Evolutionary conservation across 225 moss, liverwort and hornwort genomes (phyloP).

Genomic region (Sphagnum contortum): DNA sequence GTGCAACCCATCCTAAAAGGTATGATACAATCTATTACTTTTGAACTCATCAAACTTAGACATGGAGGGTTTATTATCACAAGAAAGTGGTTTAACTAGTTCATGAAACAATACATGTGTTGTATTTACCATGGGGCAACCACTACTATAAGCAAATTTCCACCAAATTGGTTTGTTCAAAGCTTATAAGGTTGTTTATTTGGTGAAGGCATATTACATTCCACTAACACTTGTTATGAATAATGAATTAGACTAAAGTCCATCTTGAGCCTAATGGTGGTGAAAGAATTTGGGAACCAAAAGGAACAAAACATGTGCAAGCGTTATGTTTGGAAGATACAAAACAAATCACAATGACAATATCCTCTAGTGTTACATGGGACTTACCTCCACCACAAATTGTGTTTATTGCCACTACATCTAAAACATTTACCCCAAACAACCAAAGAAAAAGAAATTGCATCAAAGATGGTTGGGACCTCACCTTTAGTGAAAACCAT

Average conservation of each 20-base stretch:
- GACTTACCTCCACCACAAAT: neutral
- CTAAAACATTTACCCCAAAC: neutral
- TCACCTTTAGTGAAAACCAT: neutral
- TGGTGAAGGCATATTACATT: neutral
- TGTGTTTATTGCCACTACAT: neutral
- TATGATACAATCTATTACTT: neutral
- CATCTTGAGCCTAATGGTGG: neutral
- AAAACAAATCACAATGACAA: neutral
- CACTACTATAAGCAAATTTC: neutral
- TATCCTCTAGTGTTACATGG: neutral
- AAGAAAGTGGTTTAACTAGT: no score
- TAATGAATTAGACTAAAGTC: neutral
- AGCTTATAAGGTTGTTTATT: neutral
- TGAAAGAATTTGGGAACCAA: neutral
- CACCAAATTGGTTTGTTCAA: neutral
- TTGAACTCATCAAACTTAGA: neutral
- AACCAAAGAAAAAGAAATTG: neutral
- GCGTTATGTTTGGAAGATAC: neutral
- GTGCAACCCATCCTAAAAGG: neutral
- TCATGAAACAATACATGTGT: no score
- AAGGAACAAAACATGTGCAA: neutral
- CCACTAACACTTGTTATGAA: neutral
- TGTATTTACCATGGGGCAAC: no score
- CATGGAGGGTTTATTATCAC: neutral
- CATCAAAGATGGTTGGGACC: neutral